These are phyloP conservation scores for Thielaviopsis ethacetica DNA, from an alignment of 2,329 filamentous ascomycete species.

Conservation along the genomic window DNA sequence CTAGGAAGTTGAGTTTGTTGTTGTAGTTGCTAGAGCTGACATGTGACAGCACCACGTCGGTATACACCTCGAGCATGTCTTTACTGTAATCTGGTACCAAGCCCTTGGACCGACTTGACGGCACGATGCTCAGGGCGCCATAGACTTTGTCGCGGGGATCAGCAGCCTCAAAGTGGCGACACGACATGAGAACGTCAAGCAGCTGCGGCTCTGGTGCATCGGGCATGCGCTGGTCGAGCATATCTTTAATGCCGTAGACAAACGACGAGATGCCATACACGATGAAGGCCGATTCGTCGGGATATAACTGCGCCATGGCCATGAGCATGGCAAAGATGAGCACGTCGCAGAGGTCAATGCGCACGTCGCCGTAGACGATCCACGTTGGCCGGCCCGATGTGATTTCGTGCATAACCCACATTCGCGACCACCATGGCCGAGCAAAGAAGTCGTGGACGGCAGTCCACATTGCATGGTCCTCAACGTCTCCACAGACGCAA, in stretches of 20 bases:
- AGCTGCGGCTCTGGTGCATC: conserved; percentile 6
- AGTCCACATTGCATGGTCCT: conserved; percentile 9
- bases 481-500: conserved; percentile 11
- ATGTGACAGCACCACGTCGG: conserved; percentile 13
- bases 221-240: conserved; percentile 8
- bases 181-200: conserved; percentile 11
- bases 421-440: conserved; percentile 12
- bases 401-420: conserved; percentile 12
- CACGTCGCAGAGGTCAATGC: conserved; percentile 8
- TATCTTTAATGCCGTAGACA: conserved; percentile 11
- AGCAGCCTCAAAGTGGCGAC: conserved; percentile 12
- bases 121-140: conserved; percentile 16
- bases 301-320: conserved; percentile 11
- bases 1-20: conserved; percentile 13
- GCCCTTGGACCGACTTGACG: conserved; percentile 14
- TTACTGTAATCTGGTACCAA: conserved; percentile 15
- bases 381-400: conserved; percentile 10
- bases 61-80: conserved; percentile 15
- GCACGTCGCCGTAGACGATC: conserved; percentile 10
- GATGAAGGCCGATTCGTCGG: conserved; percentile 11
- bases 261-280: conserved; percentile 9
- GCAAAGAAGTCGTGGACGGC: conserved; percentile 12
- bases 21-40: conserved; percentile 10
- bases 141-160: conserved; percentile 17
- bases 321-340: conserved; percentile 12